Evolutionary conservation across 352 stramenopile species (phyloP).

Genomic region (Thalassiosira mediterranea): DNA sequence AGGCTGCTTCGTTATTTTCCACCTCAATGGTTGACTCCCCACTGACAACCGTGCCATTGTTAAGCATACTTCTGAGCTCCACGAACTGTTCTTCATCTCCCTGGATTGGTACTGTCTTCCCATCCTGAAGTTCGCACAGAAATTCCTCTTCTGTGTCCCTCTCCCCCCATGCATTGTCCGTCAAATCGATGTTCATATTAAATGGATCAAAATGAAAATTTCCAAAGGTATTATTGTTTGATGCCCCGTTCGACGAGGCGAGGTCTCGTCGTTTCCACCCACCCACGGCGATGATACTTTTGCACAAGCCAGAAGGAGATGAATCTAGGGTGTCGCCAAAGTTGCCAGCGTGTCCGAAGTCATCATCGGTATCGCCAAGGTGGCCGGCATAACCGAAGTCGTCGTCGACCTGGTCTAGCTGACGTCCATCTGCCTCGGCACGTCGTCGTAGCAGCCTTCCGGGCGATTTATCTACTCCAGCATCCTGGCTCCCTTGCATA

Average conservation of each 20-base stretch:
- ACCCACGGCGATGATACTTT: slow-evolving; percentile 34
- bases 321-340: no score
- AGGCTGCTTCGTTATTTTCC: background rate
- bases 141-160: slow-evolving; percentile 34
- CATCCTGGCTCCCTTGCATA: no score
- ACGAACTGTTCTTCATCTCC: slow-evolving; percentile 27
- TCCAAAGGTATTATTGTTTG: background rate
- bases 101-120: slow-evolving; percentile 25
- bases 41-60: slow-evolving; percentile 41
- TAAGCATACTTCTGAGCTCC: slow-evolving; percentile 31
- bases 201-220: no score
- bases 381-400: no score
- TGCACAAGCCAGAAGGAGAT: no score
- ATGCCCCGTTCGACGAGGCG: background rate
- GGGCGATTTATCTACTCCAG: no score
- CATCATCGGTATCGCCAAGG: no score
- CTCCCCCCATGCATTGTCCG: background rate
- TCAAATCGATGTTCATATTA: background rate
- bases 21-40: slow-evolving; percentile 27
- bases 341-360: no score
- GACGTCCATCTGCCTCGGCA: no score
- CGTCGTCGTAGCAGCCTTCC: no score
- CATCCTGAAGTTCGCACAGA: slow-evolving; percentile 37
- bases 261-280: background rate
- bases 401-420: no score